phyloP scores from a whole-genome alignment of 2,329 filamentous ascomycete species.

The Xylariaceae sp. region DNA sequence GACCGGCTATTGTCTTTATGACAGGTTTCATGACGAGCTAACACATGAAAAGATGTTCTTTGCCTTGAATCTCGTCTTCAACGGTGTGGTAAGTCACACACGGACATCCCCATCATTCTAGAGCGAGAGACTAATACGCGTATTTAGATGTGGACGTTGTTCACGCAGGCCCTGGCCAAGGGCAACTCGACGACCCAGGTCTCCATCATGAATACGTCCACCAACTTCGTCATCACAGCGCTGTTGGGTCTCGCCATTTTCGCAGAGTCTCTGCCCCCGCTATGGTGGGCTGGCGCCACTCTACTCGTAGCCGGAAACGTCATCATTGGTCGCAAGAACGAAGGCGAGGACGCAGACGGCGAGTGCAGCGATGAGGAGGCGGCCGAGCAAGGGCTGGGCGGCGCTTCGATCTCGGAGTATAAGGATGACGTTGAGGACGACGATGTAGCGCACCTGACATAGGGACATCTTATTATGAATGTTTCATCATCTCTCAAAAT shows the following conservation, averaged over 20 bases:
- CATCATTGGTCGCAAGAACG: conserved; percentile 62
- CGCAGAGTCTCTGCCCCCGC: conserved; percentile 61
- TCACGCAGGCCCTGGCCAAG: conserved; percentile 69
- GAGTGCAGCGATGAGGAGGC: background rate
- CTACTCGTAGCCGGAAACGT: conserved; percentile 72
- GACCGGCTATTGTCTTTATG: background rate
- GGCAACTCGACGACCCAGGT: conserved; percentile 74
- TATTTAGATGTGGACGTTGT: conserved; percentile 70
- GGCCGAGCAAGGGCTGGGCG: conserved; percentile 3
- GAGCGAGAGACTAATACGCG: background rate
- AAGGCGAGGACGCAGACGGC: conserved; percentile 5
- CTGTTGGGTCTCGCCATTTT: conserved; percentile 66
- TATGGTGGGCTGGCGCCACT: conserved; percentile 72
- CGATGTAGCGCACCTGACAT: conserved; percentile 12
- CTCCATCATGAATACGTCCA: conserved; percentile 74
- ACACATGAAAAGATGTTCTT: conserved; percentile 58
- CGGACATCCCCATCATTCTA: too few species aligned
- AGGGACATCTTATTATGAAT: background rate
- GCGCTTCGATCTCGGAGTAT: background rate
- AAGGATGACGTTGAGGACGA: conserved; percentile 13
- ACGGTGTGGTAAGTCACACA: conserved; percentile 45
- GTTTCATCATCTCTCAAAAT: too few species aligned
- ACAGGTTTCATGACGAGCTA: background rate
- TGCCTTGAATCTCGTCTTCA: conserved; percentile 66
- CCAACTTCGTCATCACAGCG: conserved; percentile 76